phyloP scores from a whole-genome alignment of 352 stramenopile species.

The Globisporangium nagaii region DNA sequence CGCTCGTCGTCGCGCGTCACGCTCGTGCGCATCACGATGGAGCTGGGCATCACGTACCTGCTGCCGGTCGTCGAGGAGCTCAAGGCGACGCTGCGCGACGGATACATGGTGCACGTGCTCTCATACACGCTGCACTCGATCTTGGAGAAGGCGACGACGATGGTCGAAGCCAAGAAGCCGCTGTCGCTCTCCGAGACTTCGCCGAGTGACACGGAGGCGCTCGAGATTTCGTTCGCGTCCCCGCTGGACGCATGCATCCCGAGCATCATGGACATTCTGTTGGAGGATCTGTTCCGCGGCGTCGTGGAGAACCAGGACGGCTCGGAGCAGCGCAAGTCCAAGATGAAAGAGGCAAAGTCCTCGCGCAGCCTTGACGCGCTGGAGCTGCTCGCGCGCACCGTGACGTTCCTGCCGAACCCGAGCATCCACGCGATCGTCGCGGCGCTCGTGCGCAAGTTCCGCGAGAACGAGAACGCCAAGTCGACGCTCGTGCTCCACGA shows the following conservation, averaged over 20 bases:
- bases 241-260: conserved; percentile 75
- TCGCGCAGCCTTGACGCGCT: conserved; percentile 70
- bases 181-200: conserved; percentile 23
- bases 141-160: conserved; percentile 68
- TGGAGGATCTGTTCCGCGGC: conserved; percentile 77
- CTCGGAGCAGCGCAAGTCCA: conserved; percentile 62
- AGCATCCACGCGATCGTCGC: conserved; percentile 74
- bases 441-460: conserved; percentile 72
- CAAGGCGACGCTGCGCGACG: conserved; percentile 72
- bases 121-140: conserved; percentile 85
- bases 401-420: conserved; percentile 84
- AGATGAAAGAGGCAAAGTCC: conserved; percentile 85
- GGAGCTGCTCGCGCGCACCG: conserved; percentile 70
- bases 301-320: conserved; percentile 54
- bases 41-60: conserved; percentile 85
- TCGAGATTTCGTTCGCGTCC: conserved; percentile 40
- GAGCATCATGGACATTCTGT: conserved; percentile 76
- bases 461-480: conserved; percentile 54
- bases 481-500: conserved; percentile 56
- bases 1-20: conserved; percentile 90
- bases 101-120: conserved; percentile 83
- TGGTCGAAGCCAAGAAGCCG: conserved; percentile 44
- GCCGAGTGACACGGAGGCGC: conserved; percentile 15
- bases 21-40: conserved; percentile 92
- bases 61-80: conserved; percentile 82